Conservation (phyloP, 208 protist species). For the Naegleria gruberi region DNA sequence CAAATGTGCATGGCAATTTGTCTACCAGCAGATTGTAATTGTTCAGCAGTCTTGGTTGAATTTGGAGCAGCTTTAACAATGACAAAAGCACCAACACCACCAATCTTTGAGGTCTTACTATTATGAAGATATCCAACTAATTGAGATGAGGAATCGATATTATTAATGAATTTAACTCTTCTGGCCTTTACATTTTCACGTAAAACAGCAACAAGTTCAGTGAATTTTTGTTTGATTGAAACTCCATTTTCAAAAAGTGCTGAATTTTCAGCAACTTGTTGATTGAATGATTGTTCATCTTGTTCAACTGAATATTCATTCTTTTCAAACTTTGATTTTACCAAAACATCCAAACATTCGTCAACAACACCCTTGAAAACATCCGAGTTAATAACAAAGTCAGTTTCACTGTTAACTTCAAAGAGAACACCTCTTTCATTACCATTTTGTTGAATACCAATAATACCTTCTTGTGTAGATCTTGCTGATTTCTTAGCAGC, state of each 20-base stretch:
- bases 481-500: slow-evolving; percentile 69
- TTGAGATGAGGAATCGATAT: neutral
- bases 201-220: neutral
- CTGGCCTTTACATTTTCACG: neutral
- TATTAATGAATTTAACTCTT: neutral
- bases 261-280: neutral
- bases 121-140: neutral
- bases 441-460: slow-evolving; percentile 54
- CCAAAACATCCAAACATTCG: neutral
- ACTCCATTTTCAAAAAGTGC: neutral
- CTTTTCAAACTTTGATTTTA: neutral
- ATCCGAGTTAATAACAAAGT: slow-evolving; percentile 62
- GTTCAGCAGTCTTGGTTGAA: neutral
- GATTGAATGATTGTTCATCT: neutral
- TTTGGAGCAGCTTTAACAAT: neutral
- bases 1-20: slow-evolving; percentile 14
- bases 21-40: neutral
- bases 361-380: neutral
- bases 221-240: neutral
- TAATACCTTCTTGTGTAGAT: slow-evolving; percentile 64
- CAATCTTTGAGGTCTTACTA: neutral
- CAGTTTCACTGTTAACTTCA: slow-evolving; percentile 68
- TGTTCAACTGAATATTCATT: neutral
- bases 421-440: slow-evolving; percentile 60
- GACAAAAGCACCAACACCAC: neutral